These are phyloP conservation scores for Scedosporium aurantiacum DNA, from an alignment of 2,329 filamentous ascomycete species.

Conservation along the genomic window DNA sequence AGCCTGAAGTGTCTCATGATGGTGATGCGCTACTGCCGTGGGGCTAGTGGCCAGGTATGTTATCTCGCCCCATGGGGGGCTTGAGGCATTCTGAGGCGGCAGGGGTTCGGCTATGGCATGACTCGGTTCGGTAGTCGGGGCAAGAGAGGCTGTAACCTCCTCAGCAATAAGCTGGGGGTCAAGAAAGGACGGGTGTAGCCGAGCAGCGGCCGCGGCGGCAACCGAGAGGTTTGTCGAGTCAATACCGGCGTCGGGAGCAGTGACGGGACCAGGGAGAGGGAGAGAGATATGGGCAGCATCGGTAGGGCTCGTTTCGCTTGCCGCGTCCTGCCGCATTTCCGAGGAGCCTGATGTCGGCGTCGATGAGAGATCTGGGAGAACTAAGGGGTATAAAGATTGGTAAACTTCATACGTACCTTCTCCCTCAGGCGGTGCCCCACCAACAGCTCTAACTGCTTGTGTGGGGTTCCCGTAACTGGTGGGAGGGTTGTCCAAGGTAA, in stretches of 20 bases:
- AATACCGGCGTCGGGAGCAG: slow-evolving; percentile 11
- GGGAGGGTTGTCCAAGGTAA: slow-evolving; percentile 45
- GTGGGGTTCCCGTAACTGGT: slow-evolving; percentile 30
- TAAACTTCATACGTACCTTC: slow-evolving; percentile 21
- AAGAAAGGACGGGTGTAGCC: slow-evolving; percentile 41
- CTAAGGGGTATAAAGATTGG: background rate
- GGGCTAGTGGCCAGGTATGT: slow-evolving; percentile 31
- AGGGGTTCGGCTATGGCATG: slow-evolving; percentile 14
- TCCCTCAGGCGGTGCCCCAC: slow-evolving; percentile 15
- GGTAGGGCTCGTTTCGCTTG: background rate
- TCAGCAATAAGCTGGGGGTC: slow-evolving; percentile 34
- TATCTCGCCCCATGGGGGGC: slow-evolving; percentile 43
- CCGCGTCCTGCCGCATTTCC: background rate
- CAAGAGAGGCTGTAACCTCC: slow-evolving; percentile 17
- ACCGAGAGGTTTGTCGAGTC: slow-evolving; percentile 42
- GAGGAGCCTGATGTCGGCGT: background rate
- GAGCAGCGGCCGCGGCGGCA: slow-evolving; percentile 44
- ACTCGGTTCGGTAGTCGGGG: slow-evolving; percentile 16
- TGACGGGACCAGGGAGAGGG: background rate
- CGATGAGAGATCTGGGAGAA: background rate
- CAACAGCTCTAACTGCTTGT: background rate
- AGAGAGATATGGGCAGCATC: background rate
- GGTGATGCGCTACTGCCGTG: slow-evolving; percentile 1
- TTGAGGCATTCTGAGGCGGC: slow-evolving; percentile 10
- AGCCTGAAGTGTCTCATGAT: slow-evolving; percentile 12